Percentiles rank a stretch among this genome's conserved stretches.
These are phyloP conservation scores for Coemansia sp. DNA, from an alignment of 192 early-diverging fungal species.

Conservation along the genomic window DNA sequence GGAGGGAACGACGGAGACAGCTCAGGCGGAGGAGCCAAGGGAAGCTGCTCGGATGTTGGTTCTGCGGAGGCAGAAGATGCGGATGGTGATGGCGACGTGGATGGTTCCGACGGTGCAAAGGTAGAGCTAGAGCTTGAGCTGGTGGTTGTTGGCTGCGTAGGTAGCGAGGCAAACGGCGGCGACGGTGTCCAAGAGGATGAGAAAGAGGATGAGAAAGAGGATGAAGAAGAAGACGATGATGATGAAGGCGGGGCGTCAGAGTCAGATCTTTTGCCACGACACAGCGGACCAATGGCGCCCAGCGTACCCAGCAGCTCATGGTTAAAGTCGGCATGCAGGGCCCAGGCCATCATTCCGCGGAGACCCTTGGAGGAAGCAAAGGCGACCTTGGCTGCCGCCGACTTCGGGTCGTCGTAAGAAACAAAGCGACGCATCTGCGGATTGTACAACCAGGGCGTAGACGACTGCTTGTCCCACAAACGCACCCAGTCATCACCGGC, in stretches of 20 bases:
- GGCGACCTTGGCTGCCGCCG: constrained; percentile 63
- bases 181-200: constrained; percentile 24
- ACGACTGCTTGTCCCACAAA: constrained; percentile 56
- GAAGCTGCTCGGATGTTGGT: neutral
- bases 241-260: constrained; percentile 8
- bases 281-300: constrained; percentile 33
- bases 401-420: constrained; percentile 77
- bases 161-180: constrained; percentile 25
- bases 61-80: neutral
- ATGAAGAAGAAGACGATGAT: neutral
- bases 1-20: neutral
- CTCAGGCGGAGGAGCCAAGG: neutral
- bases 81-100: neutral
- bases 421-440: constrained; percentile 64
- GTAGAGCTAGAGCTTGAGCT: neutral
- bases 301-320: constrained; percentile 57
- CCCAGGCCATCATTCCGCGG: constrained; percentile 70
- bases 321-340: constrained; percentile 49
- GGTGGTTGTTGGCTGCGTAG: neutral
- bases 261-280: constrained; percentile 34
- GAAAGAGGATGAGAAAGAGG: constrained; percentile 1
- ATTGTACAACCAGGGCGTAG: constrained; percentile 62
- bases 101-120: neutral
- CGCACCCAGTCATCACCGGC: constrained; percentile 60
- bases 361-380: constrained; percentile 56